phyloP scores from a whole-genome alignment of 768 basidiomycete species.

The Xerocomellus amylosporus region DNA sequence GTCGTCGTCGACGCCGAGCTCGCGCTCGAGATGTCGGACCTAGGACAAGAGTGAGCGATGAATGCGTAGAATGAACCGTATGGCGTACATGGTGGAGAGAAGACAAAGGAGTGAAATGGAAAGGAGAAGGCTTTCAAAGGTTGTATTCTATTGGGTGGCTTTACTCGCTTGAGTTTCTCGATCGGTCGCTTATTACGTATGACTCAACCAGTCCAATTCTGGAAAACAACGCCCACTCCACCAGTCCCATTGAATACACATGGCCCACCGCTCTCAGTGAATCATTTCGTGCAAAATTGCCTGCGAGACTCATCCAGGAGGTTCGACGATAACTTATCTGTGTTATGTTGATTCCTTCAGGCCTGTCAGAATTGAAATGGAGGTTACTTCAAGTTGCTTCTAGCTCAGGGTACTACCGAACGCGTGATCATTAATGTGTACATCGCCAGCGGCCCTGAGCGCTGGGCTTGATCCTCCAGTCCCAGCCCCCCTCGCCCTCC shows the following conservation, averaged over 20 bases:
- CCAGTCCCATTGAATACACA: not conserved
- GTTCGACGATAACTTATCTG: not conserved
- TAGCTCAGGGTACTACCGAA: conserved; percentile 7
- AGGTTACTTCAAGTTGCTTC: conserved; percentile 2
- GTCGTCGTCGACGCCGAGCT: conserved; percentile 66
- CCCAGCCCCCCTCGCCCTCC: no score
- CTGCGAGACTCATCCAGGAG: not conserved
- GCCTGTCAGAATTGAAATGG: conserved; percentile 7
- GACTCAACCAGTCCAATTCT: conserved; percentile 6
- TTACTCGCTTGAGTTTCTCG: conserved; percentile 6
- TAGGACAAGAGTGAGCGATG: conserved; percentile 11
- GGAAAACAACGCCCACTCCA: not conserved
- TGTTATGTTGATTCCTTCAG: not conserved
- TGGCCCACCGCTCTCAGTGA: not conserved
- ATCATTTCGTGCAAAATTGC: not conserved
- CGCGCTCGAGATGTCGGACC: conserved; percentile 43
- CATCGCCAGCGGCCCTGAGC: not conserved
- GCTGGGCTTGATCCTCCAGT: not conserved
- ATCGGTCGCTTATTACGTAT: conserved; percentile 13
- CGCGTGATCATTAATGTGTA: not conserved
- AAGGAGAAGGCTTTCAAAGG: conserved; percentile 5
- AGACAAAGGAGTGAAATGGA: conserved; percentile 14
- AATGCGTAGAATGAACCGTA: not conserved
- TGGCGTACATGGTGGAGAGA: conserved; percentile 23
- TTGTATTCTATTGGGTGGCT: not conserved